Evolutionary conservation across 2,329 filamentous ascomycete genomes (phyloP), one percentile per base, ranked within the genome.

Genomic region (Epichloe baconii): DNA sequence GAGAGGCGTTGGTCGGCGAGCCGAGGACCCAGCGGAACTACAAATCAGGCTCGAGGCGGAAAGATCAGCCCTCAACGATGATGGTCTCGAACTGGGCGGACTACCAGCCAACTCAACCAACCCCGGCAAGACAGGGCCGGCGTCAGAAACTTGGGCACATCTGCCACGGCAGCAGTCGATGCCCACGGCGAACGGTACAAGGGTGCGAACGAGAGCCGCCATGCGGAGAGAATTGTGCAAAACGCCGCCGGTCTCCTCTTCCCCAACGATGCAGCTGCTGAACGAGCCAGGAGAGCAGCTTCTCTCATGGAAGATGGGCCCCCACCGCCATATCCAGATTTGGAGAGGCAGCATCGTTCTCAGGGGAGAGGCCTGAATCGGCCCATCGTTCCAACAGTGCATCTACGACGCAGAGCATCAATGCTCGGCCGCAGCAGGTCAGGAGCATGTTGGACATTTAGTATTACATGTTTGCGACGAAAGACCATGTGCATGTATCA

Each of bases 361-460:
- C 60, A 53, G 63, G 55, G 47, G 55, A 54, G 52, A 17, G 55
- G 49, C 23, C 58, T 64, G 31, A 61, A 65, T 15, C 59, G 57
- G 65, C 61, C 11, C 67, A 65, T 34, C 67, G 75, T 44, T 74
- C 71, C 49, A 63, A 67, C 42, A 78, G 75, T 55, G 66, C 68
- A 1, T 68, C 64, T 44, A 76, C 76, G 37, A 66, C 64, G n/a
- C 62, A 68, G 44, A 78, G 75, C 5, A 64, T 73, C 12, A 66
- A 61, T 6, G 67, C 62, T n/a, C 71, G 70, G 50, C 75, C 76
- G n/a, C 75, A 78, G 59, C 71, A 77, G 58, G 64, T 80, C 5
- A 69, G 66, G 58, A 80, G 78, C 59, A 81, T 81, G 78, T 56
- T 81, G 57, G 78, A 81, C 57, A 59, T 80, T 14, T 80, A 63